A percentile compares a stretch with the other conserved stretches of the same genome.
Evolutionary conservation across 129 eudicot genomes (phyloP).

Genomic region (Rutidosis leptorrhynchoides): DNA sequence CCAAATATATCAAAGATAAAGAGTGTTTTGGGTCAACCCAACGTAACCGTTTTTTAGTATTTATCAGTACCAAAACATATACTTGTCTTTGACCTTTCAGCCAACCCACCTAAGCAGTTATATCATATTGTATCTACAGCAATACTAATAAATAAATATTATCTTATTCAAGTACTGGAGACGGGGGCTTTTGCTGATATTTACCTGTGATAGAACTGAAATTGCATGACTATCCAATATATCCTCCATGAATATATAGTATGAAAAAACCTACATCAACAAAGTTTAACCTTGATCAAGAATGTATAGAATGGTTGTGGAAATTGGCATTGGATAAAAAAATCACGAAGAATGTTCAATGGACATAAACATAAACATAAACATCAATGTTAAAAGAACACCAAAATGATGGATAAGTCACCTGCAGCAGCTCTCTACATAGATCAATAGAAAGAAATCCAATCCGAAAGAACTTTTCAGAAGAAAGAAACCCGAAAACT

Average conservation of each 20-base stretch:
- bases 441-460: slow-evolving; percentile 65
- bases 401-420: slow-evolving; percentile 25
- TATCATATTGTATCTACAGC: slow-evolving; percentile 1
- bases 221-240: slow-evolving; percentile 75
- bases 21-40: background rate
- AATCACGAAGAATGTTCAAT: background rate
- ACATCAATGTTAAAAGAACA: background rate
- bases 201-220: slow-evolving; percentile 74
- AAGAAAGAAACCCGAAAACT: slow-evolving; percentile 65
- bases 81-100: background rate
- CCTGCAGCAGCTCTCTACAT: slow-evolving; percentile 85
- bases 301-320: background rate
- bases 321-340: background rate
- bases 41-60: background rate
- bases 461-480: slow-evolving; percentile 55
- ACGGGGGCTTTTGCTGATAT: background rate
- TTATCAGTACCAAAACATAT: background rate
- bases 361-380: no score
- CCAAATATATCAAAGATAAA: background rate
- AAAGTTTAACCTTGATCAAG: slow-evolving; percentile 20
- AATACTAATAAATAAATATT: background rate
- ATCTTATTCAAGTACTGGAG: background rate
- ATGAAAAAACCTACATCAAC: slow-evolving; percentile 69
- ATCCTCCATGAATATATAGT: slow-evolving; percentile 62
- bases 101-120: background rate